These are phyloP conservation scores for Astrocystis sublimbata DNA, from an alignment of 495 filamentous ascomycete species.

Conservation along the genomic window DNA sequence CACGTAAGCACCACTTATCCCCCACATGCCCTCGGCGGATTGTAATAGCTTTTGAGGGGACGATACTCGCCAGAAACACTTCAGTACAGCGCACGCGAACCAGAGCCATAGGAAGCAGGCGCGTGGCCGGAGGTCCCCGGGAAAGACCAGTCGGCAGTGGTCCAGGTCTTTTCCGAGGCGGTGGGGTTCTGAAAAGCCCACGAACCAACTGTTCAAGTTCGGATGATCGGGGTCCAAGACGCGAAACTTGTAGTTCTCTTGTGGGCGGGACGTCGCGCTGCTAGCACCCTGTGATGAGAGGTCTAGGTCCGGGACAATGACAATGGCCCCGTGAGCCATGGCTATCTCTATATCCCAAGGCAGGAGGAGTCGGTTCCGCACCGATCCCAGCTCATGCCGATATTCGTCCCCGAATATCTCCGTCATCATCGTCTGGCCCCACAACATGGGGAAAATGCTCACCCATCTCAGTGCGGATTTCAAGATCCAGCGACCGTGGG, in stretches of 20 bases:
- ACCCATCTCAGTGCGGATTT: not conserved
- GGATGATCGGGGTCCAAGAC: not conserved
- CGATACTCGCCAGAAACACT: not conserved
- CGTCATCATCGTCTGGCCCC: not conserved
- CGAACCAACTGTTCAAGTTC: not conserved
- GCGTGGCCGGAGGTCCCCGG: not conserved
- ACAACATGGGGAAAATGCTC: not conserved
- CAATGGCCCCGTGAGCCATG: not conserved
- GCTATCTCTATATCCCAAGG: not conserved
- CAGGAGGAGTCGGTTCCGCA: not conserved
- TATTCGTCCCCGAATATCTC: not conserved
- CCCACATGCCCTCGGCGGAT: not conserved
- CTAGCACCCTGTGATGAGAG: not conserved
- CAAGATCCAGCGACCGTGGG: not conserved
- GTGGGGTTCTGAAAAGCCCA: not conserved
- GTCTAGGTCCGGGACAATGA: not conserved
- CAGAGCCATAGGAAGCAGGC: not conserved
- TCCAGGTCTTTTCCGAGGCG: not conserved
- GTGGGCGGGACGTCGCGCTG: not conserved
- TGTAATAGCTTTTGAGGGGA: not conserved
- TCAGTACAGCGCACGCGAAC: not conserved
- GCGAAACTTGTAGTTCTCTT: not conserved
- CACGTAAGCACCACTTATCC: not conserved
- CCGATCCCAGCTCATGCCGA: not conserved
- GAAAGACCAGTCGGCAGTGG: not conserved